Conservation (phyloP, 257 asterid genomes). For the Osmanthus fragrans region DNA sequence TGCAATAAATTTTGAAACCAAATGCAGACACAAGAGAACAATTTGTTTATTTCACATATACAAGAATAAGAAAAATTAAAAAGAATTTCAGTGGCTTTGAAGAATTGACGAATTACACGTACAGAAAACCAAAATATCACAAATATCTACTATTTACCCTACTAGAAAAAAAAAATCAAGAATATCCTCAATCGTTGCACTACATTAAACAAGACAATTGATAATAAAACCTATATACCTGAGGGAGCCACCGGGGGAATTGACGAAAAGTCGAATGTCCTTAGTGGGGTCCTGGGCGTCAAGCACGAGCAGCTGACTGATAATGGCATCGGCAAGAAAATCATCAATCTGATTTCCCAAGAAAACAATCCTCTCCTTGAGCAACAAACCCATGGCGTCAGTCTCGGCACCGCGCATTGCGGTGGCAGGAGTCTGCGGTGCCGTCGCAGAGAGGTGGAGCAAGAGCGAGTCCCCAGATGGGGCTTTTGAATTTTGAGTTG, state of each 20-base stretch:
- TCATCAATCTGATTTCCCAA: constrained; percentile 77
- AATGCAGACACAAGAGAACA: neutral
- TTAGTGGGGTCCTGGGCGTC: constrained; percentile 82
- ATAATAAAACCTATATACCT: constrained; percentile 42
- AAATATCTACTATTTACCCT: neutral
- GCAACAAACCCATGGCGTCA: constrained; percentile 81
- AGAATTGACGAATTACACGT: neutral
- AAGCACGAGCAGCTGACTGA: constrained; percentile 78
- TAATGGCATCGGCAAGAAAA: constrained; percentile 82
- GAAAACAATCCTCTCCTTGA: constrained; percentile 89
- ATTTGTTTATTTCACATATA: neutral
- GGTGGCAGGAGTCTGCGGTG: constrained; percentile 58
- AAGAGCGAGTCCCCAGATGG: constrained; percentile 41
- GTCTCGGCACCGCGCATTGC: constrained; percentile 73
- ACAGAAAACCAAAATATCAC: neutral
- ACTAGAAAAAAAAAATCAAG: neutral
- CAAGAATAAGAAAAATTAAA: too few species aligned
- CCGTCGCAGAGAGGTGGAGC: constrained; percentile 36
- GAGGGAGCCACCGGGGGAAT: constrained; percentile 92
- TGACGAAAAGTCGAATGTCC: constrained; percentile 87
- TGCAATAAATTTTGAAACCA: neutral
- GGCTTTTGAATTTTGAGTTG: constrained; percentile 18
- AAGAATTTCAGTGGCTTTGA: neutral
- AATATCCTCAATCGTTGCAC: neutral
- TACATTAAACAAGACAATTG: neutral